Evolutionary conservation across 805 yeast genomes (phyloP), one percentile per base, ranked within the genome.

Genomic region (Yarrowia hollandica): DNA sequence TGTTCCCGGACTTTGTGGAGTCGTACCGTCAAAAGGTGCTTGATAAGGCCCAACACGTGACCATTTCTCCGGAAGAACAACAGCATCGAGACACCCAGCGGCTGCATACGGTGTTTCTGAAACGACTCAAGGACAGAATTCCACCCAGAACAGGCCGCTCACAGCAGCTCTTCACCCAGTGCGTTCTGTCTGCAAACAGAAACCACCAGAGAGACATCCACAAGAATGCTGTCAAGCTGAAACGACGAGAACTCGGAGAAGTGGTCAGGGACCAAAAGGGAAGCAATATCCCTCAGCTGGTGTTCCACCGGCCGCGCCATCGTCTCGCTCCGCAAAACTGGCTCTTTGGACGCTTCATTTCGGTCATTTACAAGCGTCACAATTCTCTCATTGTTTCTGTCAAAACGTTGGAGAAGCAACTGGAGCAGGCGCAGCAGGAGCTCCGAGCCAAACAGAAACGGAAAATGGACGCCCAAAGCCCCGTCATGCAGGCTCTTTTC

Each of bases 121-220:
- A 30, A 5, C 31, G 33, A 1, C 38, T 46, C 4, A 19, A 14
- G 19, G 2, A 19, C n/a, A 16, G 38, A 2, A 30, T 46, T 10
- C 54, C 54, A 3, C 54, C 7, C 7, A 11, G n/a, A 5, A 1
- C n/a, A 10, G 54, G 54, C 26, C 7, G 23, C 2, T 16, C n/a
- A 3, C 55, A 48, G n/a, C 39, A 2, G 7, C 16, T 48, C 4
- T 48, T 48, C 30, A 48, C 55, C 1, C 39, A 48, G 19, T 48
- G 55, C 8, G 55, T 48, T 9, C 55, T 48, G 10, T 22, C 37
- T 7, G 55, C 55, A n/a, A 48, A 48, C 22, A 21, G 55, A 33
- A 33, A 21, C 21, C 55, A 48, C 39, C 30, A 48, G 55, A 7
- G 55, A 22, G 16, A 48, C 1, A 10, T 48, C 0, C 21, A 33